Evolutionary conservation across 140 eudicot species (phyloP), one percentile per base, ranked within the genome.

Genomic region (Anethum foeniculum): DNA sequence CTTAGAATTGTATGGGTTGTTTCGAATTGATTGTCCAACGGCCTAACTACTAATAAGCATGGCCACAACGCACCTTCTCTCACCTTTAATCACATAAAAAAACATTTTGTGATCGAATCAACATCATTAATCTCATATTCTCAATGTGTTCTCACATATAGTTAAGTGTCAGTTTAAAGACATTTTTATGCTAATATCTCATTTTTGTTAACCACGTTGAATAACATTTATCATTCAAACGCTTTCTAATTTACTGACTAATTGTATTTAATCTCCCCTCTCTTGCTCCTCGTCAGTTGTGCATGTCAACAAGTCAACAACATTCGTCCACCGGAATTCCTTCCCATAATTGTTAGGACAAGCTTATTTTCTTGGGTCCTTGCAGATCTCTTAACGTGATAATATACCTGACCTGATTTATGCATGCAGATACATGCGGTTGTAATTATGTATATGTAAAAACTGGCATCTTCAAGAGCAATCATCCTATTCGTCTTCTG

Each of bases 11-110:
- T 9, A 77, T 30, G 68, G 10, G 84, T 84, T 27, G 83, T 81
- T 78, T 71, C 49, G 85, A 80, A 32, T 43, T 83, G 89, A 86
- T 80, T 79, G 86, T 77, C 54, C 86, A 82, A 80, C 84, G 13
- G 82, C 82, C 89, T 80, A 82, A 82, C 82, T n/a, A 60, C 14
- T 82, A 58, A 64, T 79, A 60, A 81, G 82, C 75, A 36, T 15
- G 52, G 27, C 41, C 60, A 77, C 65, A 12, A 5, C 13, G 21
- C 73, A 67, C 36, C 39, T 15, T 28, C 72, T 1, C 72, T 6
- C 41, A 67, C 41, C 73, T 67, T 30, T 67, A 28, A 67, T 67
- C 43, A 67, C 73, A 30, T 30, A 23, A 7, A 64, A 11, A 21
- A 0, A 64, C 38, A 64, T 27, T 7, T 5, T n/a, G 8, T 62